Conservation (phyloP, 116 monocot genomes). For the Thalassia testudinum region DNA sequence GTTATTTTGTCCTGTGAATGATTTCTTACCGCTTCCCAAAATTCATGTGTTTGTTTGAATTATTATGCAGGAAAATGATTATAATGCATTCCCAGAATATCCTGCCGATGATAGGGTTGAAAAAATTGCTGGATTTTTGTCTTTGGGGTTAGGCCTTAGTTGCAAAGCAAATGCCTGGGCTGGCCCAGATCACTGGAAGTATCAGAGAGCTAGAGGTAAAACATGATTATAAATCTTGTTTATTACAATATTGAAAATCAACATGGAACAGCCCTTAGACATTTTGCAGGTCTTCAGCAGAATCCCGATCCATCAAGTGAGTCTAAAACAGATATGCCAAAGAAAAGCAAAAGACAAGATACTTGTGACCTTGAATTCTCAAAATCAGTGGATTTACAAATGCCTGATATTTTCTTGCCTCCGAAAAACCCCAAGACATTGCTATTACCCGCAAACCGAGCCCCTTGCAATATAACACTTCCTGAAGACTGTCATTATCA, state of each 20-base stretch:
- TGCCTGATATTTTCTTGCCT: constrained; percentile 40
- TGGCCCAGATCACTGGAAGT: constrained; percentile 98
- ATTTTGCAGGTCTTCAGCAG: constrained; percentile 29
- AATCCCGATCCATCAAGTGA: constrained; percentile 14
- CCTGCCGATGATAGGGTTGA: constrained; percentile 33
- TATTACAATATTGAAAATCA: too few relatives aligned
- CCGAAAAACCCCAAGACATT: constrained; percentile 58
- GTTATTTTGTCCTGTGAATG: too few relatives aligned
- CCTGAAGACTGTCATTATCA: constrained; percentile 95
- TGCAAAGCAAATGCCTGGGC: constrained; percentile 92
- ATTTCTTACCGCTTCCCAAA: too few relatives aligned
- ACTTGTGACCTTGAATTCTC: constrained; percentile 51
- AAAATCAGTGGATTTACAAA: constrained; percentile 35
- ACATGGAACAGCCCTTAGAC: too few relatives aligned
- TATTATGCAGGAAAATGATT: constrained; percentile 44
- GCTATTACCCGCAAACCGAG: constrained; percentile 38
- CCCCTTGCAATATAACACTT: constrained; percentile 38
- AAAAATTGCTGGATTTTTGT: constrained; percentile 61
- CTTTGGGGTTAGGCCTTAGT: constrained; percentile 63
- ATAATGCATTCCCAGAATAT: constrained; percentile 16
- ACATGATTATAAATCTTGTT: background rate
- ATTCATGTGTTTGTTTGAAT: background rate
- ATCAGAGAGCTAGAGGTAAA: constrained; percentile 70
- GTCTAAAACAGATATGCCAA: constrained; percentile 27
- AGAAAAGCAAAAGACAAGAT: constrained; percentile 29